Conservation (phyloP, 495 filamentous ascomycete species). For the Aspergillus leporis region DNA sequence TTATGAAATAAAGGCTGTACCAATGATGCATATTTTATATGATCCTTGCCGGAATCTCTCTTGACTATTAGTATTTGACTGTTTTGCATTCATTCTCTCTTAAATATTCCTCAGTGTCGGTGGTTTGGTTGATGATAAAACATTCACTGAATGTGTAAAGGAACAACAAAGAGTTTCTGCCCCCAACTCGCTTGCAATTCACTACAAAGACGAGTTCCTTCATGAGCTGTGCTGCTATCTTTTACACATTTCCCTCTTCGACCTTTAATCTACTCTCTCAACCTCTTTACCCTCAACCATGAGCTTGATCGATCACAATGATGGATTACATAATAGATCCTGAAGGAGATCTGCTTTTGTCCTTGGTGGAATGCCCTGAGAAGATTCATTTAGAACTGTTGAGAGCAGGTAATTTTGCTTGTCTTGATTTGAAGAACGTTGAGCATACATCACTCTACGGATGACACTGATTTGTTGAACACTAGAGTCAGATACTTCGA, state of each 20-base stretch:
- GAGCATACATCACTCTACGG: too few species aligned
- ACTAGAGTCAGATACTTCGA: background rate
- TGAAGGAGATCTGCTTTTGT: conserved; percentile 15
- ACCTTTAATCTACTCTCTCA: too few species aligned
- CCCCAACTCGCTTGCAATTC: too few species aligned
- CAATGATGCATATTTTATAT: background rate
- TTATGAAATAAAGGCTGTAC: conserved; percentile 9
- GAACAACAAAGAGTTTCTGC: too few species aligned
- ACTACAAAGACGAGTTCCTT: too few species aligned
- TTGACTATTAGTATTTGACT: background rate
- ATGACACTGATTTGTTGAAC: background rate
- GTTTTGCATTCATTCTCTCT: background rate
- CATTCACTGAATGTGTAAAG: too few species aligned
- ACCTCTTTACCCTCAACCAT: background rate
- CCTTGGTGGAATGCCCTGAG: conserved; percentile 2
- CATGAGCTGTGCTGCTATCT: background rate
- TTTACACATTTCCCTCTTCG: background rate
- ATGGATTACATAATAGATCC: conserved; percentile 15
- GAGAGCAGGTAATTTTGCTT: background rate
- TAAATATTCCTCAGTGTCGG: too few species aligned
- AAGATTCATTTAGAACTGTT: background rate
- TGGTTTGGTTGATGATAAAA: too few species aligned
- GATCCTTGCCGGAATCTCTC: background rate
- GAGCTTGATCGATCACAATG: background rate
- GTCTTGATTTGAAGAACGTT: background rate